Base-by-base conservation (phyloP, 1,139 yeast genomes). In the Candida sojae region DNA sequence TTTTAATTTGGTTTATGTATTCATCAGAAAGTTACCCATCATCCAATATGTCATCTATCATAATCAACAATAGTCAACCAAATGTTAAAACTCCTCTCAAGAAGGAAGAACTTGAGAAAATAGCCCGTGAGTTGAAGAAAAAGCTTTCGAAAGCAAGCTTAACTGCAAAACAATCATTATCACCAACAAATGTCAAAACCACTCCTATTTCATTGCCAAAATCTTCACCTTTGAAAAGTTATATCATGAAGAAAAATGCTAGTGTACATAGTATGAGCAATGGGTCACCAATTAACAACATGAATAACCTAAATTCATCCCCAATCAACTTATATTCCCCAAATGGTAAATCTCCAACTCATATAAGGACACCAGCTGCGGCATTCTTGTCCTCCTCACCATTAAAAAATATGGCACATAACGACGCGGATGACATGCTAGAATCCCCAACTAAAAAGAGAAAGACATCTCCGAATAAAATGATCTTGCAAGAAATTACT, bases 61-160 rank as follows among this genome's bases (percentile, higher is more conserved):
- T 35, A 10, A 38, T 32, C 25, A 25, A 39, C n/a, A 43, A 43
- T 39, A 49, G 51, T 6, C 48, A 45, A 21, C 38, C 43, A 12
- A 50, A 52, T 36, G 43, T 47, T 11, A 71, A 71, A 53, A 70
- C 77, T 4, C 73, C 77, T 9, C 64, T 75, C 55, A 69, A 69
- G 52, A 75, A 74, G 57, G 80, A 75, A 50, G 80, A 75, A 51
- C 62, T 75, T 48, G 80, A 75, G 53, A 68, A 72, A 51, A 75
- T 75, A 36, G 80, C 80, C 52, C 68, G 68, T 49, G 76, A 75
- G 57, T 64, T 75, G 51, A 75, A 75, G 61, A 70, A 67, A 48
- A 74, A 73, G 55, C 63, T 75, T 32, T 70, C 77, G 37, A 68
- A 66, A 55, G 80, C 80, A 10, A 71, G 78, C 25, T 70, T 75